Conservation (phyloP, 495 filamentous ascomycete species). For the Talaromyces ruber region DNA sequence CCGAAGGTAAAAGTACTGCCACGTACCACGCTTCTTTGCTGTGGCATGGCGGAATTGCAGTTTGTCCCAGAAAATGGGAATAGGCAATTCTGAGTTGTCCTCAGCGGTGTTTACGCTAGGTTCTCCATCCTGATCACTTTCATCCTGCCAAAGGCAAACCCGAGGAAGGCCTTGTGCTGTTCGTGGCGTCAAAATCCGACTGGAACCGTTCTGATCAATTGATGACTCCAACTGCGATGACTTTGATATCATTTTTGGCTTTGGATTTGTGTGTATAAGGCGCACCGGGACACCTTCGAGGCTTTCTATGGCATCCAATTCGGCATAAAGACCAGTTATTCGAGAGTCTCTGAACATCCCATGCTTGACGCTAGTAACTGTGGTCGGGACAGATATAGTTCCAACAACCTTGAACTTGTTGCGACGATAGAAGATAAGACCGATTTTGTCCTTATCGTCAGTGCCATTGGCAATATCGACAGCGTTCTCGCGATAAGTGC, state of each 20-base stretch:
- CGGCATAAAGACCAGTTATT: not conserved
- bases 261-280: not conserved
- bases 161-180: not conserved
- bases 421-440: constrained; percentile 1
- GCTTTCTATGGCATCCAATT: constrained; percentile 4
- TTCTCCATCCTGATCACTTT: not conserved
- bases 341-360: not conserved
- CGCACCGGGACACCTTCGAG: not conserved
- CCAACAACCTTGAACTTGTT: constrained; percentile 5
- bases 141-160: not conserved
- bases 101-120: not conserved
- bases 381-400: not conserved
- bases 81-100: not conserved
- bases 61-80: constrained; percentile 2
- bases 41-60: constrained; percentile 3
- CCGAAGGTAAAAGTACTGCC: constrained; percentile 4
- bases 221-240: not conserved
- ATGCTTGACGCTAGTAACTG: not conserved
- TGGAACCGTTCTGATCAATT: not conserved
- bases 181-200: not conserved
- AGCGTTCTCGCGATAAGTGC: not conserved
- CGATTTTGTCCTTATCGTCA: not conserved
- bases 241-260: not conserved
- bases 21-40: constrained; percentile 5
- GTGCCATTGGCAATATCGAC: not conserved